Percentiles rank a stretch among this genome's conserved stretches.
Evolutionary conservation across 495 filamentous ascomycete genomes (phyloP).

Genomic region (Lindgomyces ingoldianus): DNA sequence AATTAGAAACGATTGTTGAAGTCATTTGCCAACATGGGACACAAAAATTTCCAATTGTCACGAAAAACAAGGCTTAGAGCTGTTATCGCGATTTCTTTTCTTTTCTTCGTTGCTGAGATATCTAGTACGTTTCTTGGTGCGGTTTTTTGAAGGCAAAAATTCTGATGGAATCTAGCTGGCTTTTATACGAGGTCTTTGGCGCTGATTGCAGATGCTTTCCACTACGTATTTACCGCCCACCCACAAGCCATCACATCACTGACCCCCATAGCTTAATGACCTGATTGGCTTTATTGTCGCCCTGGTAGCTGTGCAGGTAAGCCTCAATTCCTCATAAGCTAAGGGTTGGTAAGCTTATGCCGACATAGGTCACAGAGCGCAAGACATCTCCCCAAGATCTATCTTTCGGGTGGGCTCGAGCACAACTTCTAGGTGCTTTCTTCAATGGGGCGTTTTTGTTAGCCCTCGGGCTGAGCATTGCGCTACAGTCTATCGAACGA

Average conservation of each 20-base stretch:
- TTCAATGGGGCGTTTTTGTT: slow-evolving; percentile 41
- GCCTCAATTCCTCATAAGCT: background rate
- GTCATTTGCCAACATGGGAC: background rate
- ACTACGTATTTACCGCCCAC: slow-evolving; percentile 32
- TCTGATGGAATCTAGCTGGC: slow-evolving; percentile 32
- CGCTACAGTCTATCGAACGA: slow-evolving; percentile 37
- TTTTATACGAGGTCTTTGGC: slow-evolving; percentile 41
- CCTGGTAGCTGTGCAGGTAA: slow-evolving; percentile 29
- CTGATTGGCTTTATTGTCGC: slow-evolving; percentile 38
- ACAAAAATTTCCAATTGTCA: slow-evolving; percentile 11
- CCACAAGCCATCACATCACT: background rate
- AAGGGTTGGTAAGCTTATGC: background rate
- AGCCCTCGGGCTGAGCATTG: slow-evolving; percentile 37
- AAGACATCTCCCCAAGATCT: slow-evolving; percentile 45
- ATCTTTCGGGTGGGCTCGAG: slow-evolving; percentile 49
- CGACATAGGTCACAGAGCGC: slow-evolving; percentile 22
- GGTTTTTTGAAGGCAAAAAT: background rate
- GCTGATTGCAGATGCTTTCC: slow-evolving; percentile 41
- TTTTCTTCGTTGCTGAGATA: slow-evolving; percentile 56
- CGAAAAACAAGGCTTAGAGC: slow-evolving; percentile 43
- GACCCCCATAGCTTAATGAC: slow-evolving; percentile 32
- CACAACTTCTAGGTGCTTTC: slow-evolving; percentile 39
- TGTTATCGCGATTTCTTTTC: slow-evolving; percentile 55
- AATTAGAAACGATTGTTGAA: background rate
- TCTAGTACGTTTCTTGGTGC: slow-evolving; percentile 42